Percentiles rank a stretch among this genome's conserved stretches.
Evolutionary conservation across 768 basidiomycete species (phyloP).

Genomic region (Podaxis sp.): DNA sequence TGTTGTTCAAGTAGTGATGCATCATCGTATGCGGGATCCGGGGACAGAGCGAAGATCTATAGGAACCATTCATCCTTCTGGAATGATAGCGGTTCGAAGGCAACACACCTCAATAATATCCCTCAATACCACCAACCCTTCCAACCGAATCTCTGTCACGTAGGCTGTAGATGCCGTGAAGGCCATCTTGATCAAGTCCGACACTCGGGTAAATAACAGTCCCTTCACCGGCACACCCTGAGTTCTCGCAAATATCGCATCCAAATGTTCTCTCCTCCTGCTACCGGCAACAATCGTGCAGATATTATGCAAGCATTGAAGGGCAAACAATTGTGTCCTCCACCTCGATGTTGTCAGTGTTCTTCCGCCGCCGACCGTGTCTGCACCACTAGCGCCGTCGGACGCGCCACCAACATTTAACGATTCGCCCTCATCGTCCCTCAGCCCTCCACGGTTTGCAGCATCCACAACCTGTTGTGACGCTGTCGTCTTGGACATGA

Average conservation of each 20-base stretch:
- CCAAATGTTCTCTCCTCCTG: slow-evolving; percentile 81
- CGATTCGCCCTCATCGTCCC: slow-evolving; percentile 95
- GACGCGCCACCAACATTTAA: slow-evolving; percentile 62
- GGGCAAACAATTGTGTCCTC: slow-evolving; percentile 94
- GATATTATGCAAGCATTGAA: slow-evolving; percentile 90
- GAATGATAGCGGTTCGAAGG: not conserved
- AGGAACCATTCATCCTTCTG: slow-evolving; percentile 11
- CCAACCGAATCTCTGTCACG: slow-evolving; percentile 91
- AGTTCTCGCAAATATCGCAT: slow-evolving; percentile 67
- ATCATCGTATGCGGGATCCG: slow-evolving; percentile 92
- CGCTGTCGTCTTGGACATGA: slow-evolving; percentile 93
- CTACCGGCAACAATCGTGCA: slow-evolving; percentile 73
- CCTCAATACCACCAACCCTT: slow-evolving; percentile 83
- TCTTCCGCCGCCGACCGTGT: slow-evolving; percentile 30
- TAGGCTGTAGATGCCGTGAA: slow-evolving; percentile 97
- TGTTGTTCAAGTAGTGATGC: slow-evolving; percentile 92
- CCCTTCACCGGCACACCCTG: slow-evolving; percentile 53
- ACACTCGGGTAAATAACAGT: slow-evolving; percentile 80
- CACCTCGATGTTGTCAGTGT: slow-evolving; percentile 74
- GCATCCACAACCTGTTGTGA: slow-evolving; percentile 73
- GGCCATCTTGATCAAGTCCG: slow-evolving; percentile 96
- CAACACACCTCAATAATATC: slow-evolving; percentile 84
- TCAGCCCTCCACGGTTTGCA: slow-evolving; percentile 48
- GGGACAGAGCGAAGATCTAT: slow-evolving; percentile 84
- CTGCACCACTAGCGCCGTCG: slow-evolving; percentile 26